These are phyloP conservation scores for Clonostachys solani DNA, from an alignment of 2,329 filamentous ascomycete species.

Conservation along the genomic window DNA sequence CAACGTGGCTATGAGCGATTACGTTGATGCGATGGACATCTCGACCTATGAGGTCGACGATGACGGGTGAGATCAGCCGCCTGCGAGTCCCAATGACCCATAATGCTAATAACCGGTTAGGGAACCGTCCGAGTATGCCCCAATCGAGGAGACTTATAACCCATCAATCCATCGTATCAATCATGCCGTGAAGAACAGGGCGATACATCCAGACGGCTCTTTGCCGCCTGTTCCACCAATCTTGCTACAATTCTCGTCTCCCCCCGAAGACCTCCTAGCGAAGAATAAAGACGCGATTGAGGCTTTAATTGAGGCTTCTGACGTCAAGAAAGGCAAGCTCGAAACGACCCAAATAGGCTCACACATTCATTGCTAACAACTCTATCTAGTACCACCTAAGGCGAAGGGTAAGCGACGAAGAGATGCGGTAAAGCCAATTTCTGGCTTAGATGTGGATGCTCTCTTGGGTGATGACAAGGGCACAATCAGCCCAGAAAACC, in stretches of 20 bases:
- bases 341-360: neutral
- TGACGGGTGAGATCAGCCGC: constrained; percentile 52
- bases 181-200: constrained; percentile 78
- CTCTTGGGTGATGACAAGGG: constrained; percentile 59
- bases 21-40: constrained; percentile 91
- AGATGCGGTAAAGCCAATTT: constrained; percentile 76
- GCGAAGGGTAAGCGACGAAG: constrained; percentile 67
- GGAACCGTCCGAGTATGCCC: constrained; percentile 62
- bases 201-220: constrained; percentile 64
- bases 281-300: constrained; percentile 55
- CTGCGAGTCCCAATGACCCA: neutral
- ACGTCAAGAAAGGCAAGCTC: constrained; percentile 73
- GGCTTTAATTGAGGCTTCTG: constrained; percentile 61
- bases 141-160: constrained; percentile 78
- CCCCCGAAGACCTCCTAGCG: constrained; percentile 62
- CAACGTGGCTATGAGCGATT: constrained; percentile 78
- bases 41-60: constrained; percentile 68
- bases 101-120: constrained; percentile 16
- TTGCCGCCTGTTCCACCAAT: constrained; percentile 59
- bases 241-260: constrained; percentile 68
- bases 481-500: constrained; percentile 60
- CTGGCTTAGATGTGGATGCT: constrained; percentile 80
- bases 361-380: constrained; percentile 8
- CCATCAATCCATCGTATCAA: constrained; percentile 86
- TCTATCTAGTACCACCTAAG: constrained; percentile 65